Evolutionary conservation across 2,329 filamentous ascomycete species (phyloP).

Genomic region (Alternaria rosae): DNA sequence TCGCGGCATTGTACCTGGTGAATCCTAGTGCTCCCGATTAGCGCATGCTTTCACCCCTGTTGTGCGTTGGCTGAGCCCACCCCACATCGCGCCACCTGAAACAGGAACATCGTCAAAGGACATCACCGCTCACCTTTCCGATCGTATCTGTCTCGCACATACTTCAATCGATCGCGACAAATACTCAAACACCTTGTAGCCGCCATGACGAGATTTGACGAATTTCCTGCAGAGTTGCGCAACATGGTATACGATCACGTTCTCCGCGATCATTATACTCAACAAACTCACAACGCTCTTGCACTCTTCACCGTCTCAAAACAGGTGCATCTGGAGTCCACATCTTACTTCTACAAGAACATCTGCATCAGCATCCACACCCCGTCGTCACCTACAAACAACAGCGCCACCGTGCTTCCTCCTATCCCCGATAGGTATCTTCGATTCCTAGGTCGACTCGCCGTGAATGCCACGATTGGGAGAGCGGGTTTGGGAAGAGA

Average conservation of each 20-base stretch:
- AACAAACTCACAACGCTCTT: neutral
- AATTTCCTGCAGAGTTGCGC: conserved; percentile 28
- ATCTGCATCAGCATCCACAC: conserved; percentile 14
- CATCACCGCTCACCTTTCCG: neutral
- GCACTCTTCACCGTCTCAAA: conserved; percentile 25
- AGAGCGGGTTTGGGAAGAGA: conserved; percentile 2
- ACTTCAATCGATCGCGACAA: neutral
- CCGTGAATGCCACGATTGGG: conserved; percentile 10
- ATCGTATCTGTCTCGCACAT: neutral
- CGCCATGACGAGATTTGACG: conserved; percentile 18
- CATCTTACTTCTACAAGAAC: conserved; percentile 33
- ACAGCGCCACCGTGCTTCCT: conserved; percentile 21
- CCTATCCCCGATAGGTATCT: conserved; percentile 28
- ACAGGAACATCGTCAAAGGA: neutral
- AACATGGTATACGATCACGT: conserved; percentile 27
- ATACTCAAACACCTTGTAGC: neutral
- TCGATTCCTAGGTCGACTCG: conserved; percentile 23
- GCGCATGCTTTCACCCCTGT: conserved; percentile 8
- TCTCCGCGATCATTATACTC: neutral
- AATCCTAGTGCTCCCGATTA: neutral
- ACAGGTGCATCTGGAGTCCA: conserved; percentile 25
- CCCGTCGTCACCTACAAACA: neutral
- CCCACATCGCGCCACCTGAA: neutral
- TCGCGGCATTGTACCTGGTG: neutral
- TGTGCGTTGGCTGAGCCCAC: neutral